Conservation (phyloP, 805 yeast genomes). For the Yamadazyma endophytica region DNA sequence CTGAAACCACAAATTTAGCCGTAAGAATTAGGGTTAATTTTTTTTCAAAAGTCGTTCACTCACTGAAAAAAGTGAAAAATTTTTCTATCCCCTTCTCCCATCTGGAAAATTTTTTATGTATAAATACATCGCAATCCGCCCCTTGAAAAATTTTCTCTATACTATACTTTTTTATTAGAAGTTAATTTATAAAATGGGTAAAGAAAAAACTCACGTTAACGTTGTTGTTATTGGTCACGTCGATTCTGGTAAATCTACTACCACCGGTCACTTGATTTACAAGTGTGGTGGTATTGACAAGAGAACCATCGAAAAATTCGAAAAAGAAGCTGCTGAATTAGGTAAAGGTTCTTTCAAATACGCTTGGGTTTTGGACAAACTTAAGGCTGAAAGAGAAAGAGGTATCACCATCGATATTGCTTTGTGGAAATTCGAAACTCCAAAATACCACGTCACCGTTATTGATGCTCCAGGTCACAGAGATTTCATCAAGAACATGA, state of each 20-base stretch:
- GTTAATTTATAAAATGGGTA: slow-evolving; percentile 53
- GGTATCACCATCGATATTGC: slow-evolving; percentile 96
- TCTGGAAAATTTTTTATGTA: too few species aligned
- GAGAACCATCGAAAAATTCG: slow-evolving; percentile 98
- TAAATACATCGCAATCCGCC: too few species aligned
- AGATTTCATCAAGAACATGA: slow-evolving; percentile 95
- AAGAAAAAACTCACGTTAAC: slow-evolving; percentile 97
- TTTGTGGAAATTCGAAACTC: slow-evolving; percentile 90
- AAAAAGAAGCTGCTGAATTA: slow-evolving; percentile 96
- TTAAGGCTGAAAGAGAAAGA: slow-evolving; percentile 95
- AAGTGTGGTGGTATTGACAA: slow-evolving; percentile 99
- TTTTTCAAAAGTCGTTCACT: too few species aligned
- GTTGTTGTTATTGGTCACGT: slow-evolving; percentile 99
- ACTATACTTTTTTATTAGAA: not conserved
- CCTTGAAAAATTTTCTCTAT: slow-evolving; percentile 9
- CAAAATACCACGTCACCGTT: slow-evolving; percentile 84
- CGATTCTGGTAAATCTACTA: slow-evolving; percentile 91
- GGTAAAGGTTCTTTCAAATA: slow-evolving; percentile 97
- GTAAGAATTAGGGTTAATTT: too few species aligned
- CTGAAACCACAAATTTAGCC: too few species aligned
- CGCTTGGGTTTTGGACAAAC: slow-evolving; percentile 96
- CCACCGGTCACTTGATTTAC: slow-evolving; percentile 98
- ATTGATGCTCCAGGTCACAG: slow-evolving; percentile 96
- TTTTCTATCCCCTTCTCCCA: too few species aligned
- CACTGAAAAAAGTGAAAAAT: too few species aligned